Percentiles rank a stretch among this genome's conserved stretches.
These are phyloP conservation scores for Ilyonectria destructans DNA, from an alignment of 2,329 filamentous ascomycete genomes.

Conservation along the genomic window DNA sequence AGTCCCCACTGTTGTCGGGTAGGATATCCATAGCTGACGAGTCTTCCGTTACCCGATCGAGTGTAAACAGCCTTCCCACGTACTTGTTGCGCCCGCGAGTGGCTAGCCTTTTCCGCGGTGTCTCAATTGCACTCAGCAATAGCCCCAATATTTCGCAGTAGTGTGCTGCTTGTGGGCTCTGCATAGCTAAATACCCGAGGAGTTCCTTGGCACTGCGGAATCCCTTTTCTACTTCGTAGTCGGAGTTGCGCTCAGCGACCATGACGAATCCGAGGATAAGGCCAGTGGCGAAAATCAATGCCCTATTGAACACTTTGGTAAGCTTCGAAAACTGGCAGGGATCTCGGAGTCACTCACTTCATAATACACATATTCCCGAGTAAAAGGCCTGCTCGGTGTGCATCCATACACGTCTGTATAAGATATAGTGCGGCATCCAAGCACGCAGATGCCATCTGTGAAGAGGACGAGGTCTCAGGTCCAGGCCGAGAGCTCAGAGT, in stretches of 20 bases:
- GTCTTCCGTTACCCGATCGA: constrained; percentile 22
- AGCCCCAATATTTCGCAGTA: constrained; percentile 70
- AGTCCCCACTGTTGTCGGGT: background rate
- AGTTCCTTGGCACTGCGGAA: constrained; percentile 68
- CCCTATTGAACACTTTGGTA: constrained; percentile 52
- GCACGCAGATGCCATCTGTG: constrained; percentile 66
- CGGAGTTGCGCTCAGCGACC: constrained; percentile 64
- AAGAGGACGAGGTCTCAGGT: constrained; percentile 47
- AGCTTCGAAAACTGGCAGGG: fast-evolving
- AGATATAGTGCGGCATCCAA: constrained; percentile 71
- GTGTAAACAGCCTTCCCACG: constrained; percentile 43
- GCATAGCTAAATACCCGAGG: constrained; percentile 62
- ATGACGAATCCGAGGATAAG: constrained; percentile 71
- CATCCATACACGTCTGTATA: constrained; percentile 68
- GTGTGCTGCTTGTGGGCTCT: constrained; percentile 71
- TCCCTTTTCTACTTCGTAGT: constrained; percentile 62
- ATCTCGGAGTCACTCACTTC: constrained; percentile 61
- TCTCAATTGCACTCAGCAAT: constrained; percentile 61
- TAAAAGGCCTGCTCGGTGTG: constrained; percentile 61
- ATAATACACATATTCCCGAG: constrained; percentile 73
- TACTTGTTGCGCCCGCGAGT: constrained; percentile 44
- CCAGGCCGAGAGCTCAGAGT: constrained; percentile 59
- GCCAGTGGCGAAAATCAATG: constrained; percentile 71
- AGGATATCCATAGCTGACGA: background rate
- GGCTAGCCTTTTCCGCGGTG: constrained; percentile 36